A percentile compares a stretch with the other conserved stretches of the same genome.
These are phyloP conservation scores for Fusarium sp. DNA, from an alignment of 2,329 filamentous ascomycete species.

Conservation along the genomic window DNA sequence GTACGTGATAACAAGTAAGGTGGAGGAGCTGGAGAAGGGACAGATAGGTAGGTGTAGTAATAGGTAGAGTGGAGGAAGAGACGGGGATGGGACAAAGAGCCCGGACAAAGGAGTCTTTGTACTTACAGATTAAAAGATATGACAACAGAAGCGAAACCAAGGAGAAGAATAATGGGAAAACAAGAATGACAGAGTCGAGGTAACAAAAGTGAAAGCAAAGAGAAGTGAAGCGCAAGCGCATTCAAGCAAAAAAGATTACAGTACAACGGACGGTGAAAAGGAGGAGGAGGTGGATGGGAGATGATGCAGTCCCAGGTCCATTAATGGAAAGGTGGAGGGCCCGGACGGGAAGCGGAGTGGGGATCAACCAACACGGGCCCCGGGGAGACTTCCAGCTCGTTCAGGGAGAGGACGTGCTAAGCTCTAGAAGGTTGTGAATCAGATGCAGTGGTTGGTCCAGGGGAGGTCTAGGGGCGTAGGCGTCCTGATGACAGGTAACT, in stretches of 20 bases:
- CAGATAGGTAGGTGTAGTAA: conserved; percentile 25
- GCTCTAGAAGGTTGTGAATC: conserved; percentile 33
- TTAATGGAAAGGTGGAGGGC: conserved; percentile 19
- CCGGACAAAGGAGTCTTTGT: conserved; percentile 26
- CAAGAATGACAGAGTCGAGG: conserved; percentile 32
- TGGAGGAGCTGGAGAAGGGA: conserved; percentile 34
- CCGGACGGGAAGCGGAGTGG: conserved; percentile 35
- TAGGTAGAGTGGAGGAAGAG: conserved; percentile 33
- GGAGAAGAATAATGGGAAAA: conserved; percentile 15
- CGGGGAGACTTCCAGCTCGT: conserved; percentile 14
- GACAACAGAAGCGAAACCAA: conserved; percentile 25
- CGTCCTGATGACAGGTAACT: conserved; percentile 6
- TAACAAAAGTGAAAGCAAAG: conserved; percentile 35
- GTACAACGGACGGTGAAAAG: conserved; percentile 32
- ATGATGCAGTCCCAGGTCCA: conserved; percentile 31
- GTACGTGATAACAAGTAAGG: conserved; percentile 17
- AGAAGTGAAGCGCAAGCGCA: conserved; percentile 41
- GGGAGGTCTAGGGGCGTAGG: neutral
- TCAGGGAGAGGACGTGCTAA: conserved; percentile 25
- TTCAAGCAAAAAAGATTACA: conserved; percentile 37
- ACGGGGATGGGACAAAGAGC: conserved; percentile 13
- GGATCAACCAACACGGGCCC: conserved; percentile 19
- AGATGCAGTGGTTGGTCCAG: conserved; percentile 17
- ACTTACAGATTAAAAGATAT: conserved; percentile 40
- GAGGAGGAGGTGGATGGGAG: conserved; percentile 36